Evolutionary conservation across 2,329 filamentous ascomycete species (phyloP).

Genomic region (Cadophora sp.): DNA sequence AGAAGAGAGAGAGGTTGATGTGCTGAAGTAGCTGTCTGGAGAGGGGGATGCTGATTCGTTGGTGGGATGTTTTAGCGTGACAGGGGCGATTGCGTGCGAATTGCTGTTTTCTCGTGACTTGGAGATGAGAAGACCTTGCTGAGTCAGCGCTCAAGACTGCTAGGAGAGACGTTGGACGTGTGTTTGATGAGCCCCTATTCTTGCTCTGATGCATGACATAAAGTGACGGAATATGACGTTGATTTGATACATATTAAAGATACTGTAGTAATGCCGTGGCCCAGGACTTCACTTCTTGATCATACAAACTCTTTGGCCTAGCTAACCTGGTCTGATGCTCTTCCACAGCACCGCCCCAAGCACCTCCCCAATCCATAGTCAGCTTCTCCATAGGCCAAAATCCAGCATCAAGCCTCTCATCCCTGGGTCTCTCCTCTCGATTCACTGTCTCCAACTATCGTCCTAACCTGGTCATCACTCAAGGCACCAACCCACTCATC

Average conservation of each 20-base stretch:
- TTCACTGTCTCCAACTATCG: not conserved
- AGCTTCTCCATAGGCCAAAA: no score
- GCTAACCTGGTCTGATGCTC: no score
- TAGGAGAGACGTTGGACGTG: no score
- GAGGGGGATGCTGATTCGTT: constrained; percentile 27
- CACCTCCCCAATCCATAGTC: no score
- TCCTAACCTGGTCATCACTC: not conserved
- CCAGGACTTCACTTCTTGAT: not conserved
- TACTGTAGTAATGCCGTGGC: no score
- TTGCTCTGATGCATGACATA: no score
- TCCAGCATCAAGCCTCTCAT: no score
- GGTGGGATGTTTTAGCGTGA: constrained; percentile 20
- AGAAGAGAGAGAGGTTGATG: not conserved
- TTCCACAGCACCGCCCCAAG: no score
- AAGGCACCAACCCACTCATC: not conserved
- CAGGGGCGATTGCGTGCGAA: constrained; percentile 36
- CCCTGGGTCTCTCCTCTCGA: not conserved
- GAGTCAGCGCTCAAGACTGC: constrained; percentile 5
- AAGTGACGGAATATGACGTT: not conserved
- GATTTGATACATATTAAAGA: no score
- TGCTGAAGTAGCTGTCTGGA: constrained; percentile 12
- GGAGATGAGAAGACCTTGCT: not conserved
- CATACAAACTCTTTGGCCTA: not conserved
- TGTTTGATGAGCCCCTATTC: no score
- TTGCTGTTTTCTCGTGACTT: constrained; percentile 19